These are phyloP conservation scores for Penium margaritaceum DNA, from an alignment of 139 green algal genomes.

Conservation along the genomic window DNA sequence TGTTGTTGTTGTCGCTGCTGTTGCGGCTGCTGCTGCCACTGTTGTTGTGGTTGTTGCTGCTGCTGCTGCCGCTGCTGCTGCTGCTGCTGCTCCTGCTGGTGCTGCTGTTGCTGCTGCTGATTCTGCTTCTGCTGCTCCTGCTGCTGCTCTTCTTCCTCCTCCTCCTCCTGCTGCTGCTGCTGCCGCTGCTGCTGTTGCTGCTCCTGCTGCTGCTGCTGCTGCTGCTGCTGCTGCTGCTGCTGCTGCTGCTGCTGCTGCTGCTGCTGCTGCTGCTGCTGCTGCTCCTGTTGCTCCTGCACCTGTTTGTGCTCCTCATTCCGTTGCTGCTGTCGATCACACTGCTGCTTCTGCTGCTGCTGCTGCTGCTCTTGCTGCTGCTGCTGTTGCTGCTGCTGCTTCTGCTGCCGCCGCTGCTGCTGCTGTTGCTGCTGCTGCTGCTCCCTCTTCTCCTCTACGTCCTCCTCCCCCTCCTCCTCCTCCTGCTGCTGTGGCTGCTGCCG, in stretches of 20 bases:
- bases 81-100: background rate
- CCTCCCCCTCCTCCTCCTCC: background rate
- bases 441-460: background rate
- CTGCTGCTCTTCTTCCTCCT: background rate
- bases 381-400: background rate
- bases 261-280: background rate
- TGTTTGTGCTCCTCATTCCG: too few species aligned
- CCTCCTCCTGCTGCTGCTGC: background rate
- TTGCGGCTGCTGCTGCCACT: too few species aligned
- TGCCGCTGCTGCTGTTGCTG: background rate
- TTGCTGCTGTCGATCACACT: too few species aligned
- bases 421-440: background rate
- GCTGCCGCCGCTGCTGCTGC: background rate
- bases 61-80: slow-evolving; percentile 3
- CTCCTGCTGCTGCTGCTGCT: background rate
- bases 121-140: background rate
- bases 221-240: background rate
- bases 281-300: background rate
- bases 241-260: background rate
- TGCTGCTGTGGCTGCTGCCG: too few species aligned
- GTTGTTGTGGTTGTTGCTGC: too few species aligned
- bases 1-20: too few species aligned
- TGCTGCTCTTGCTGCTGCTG: background rate
- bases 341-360: background rate
- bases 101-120: background rate